Base-by-base conservation (phyloP, 2,329 filamentous ascomycete species). In the Colletotrichum noveboracense region DNA sequence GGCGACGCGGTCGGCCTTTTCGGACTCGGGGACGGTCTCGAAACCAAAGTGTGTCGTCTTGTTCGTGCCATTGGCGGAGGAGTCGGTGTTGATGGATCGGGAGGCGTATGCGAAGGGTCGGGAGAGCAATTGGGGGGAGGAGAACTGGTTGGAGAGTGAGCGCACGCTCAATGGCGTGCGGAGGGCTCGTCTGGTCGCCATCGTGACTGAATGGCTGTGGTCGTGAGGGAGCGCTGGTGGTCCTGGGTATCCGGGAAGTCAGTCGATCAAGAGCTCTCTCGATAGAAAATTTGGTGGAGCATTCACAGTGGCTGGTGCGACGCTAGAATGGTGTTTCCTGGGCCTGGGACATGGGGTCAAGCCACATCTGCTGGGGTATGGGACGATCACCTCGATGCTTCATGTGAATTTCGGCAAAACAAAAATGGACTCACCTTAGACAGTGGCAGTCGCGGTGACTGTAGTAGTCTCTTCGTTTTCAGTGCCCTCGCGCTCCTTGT, bases 1-100 rank as follows among this genome's bases (percentile, higher is more conserved):
- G 76, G 94, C 94, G 55, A 98, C 96, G 89, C 87, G 84, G 78
- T 89, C 81, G 60, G 86, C 87, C 86, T 98, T 98, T 84, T 97
- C 89, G 12, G 92, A 89, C 83, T 97, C 95, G 18, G 94, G 92
- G 55, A 98, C 90, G 56, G 95, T 96, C 86, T 96, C 91, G 84
- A 95, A 98, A 67, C 96, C 96, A 84, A 98, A 98, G 86, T 98
- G 96, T 66, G 96, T 98, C 77, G 93, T 93, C 75, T 89, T 89
- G n/a, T 52, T 52, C n/a, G 43, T 21, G 43, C 43, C 43, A 52
- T 52, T 52, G 62, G 91, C 88, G 26, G 83, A 77, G 52, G 79
- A 74, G 75, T 67, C 70, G 75, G 43, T 77, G 76, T 78, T 76
- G 75, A 81, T 78, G 78, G 74, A 76, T 66, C 80, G 80, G 64